These are phyloP conservation scores for Sarocladium oryzae DNA, from an alignment of 2,329 filamentous ascomycete species.

Conservation along the genomic window DNA sequence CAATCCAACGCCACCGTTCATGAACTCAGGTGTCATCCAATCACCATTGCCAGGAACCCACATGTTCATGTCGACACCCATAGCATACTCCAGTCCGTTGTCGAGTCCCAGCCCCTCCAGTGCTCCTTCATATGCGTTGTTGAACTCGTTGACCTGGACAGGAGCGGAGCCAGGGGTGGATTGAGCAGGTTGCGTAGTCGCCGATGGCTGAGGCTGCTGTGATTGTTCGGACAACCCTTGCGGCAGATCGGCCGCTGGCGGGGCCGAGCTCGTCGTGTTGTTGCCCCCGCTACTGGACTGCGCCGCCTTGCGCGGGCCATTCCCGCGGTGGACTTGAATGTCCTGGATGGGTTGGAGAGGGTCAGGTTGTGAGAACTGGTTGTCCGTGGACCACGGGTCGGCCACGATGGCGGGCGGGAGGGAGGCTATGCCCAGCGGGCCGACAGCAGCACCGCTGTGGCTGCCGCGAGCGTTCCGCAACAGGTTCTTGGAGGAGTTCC, in stretches of 20 bases:
- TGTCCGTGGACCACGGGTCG: slow-evolving; percentile 6
- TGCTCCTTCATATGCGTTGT: slow-evolving; percentile 43
- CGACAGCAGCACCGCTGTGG: not conserved
- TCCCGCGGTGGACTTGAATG: slow-evolving; percentile 6
- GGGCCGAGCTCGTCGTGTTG: not conserved
- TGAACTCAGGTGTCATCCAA: slow-evolving; percentile 18
- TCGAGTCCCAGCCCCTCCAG: slow-evolving; percentile 41
- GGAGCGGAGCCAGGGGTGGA: slow-evolving; percentile 13
- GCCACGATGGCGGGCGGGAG: slow-evolving; percentile 5
- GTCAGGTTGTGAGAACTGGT: slow-evolving; percentile 1
- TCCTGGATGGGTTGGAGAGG: slow-evolving; percentile 5
- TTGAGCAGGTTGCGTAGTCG: slow-evolving; percentile 18
- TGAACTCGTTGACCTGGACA: slow-evolving; percentile 34
- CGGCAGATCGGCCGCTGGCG: not conserved
- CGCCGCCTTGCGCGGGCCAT: not conserved
- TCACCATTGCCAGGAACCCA: slow-evolving; percentile 18
- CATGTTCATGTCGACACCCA: slow-evolving; percentile 33
- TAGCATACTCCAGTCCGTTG: slow-evolving; percentile 33
- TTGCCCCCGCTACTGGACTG: not conserved
- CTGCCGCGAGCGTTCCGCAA: not conserved
- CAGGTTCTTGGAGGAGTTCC: slow-evolving; percentile 1
- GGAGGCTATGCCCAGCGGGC: not conserved
- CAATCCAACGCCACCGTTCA: slow-evolving; percentile 24
- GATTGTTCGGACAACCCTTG: not conserved
- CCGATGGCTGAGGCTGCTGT: slow-evolving; percentile 10